These are phyloP conservation scores for Aspergillus persii DNA, from an alignment of 2,329 filamentous ascomycete species.

Conservation along the genomic window DNA sequence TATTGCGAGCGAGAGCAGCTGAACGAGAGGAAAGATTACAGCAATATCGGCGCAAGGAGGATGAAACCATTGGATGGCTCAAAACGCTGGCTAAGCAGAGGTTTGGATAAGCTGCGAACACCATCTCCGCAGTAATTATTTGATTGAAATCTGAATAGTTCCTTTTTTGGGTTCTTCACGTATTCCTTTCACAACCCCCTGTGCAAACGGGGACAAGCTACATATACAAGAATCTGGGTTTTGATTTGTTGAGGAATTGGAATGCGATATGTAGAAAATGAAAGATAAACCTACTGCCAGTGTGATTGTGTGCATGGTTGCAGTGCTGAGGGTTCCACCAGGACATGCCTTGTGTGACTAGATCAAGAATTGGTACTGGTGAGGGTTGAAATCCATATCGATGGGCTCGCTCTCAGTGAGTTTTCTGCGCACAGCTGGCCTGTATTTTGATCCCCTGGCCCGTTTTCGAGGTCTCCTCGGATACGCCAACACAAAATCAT, in stretches of 20 bases:
- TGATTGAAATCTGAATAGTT: background rate
- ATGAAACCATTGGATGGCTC: constrained; percentile 79
- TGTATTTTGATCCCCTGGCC: background rate
- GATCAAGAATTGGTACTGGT: background rate
- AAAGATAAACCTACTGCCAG: no score
- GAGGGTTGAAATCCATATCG: background rate
- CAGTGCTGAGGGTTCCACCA: background rate
- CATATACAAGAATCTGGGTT: background rate
- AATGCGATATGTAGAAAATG: background rate
- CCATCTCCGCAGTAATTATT: background rate
- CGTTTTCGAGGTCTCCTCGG: background rate
- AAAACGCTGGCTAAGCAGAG: constrained; percentile 74
- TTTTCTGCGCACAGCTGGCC: background rate
- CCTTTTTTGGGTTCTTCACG: background rate
- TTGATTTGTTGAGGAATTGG: background rate
- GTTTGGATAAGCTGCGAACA: constrained; percentile 57
- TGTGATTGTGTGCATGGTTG: background rate
- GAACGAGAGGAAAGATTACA: constrained; percentile 76
- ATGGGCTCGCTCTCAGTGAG: background rate
- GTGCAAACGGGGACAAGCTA: background rate
- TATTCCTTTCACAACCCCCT: background rate
- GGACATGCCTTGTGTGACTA: background rate
- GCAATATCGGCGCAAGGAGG: constrained; percentile 72
- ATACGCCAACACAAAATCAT: background rate
- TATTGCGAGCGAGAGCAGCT: constrained; percentile 68